Base-by-base conservation (phyloP, 2,329 filamentous ascomycete species). In the Venturia effusa region DNA sequence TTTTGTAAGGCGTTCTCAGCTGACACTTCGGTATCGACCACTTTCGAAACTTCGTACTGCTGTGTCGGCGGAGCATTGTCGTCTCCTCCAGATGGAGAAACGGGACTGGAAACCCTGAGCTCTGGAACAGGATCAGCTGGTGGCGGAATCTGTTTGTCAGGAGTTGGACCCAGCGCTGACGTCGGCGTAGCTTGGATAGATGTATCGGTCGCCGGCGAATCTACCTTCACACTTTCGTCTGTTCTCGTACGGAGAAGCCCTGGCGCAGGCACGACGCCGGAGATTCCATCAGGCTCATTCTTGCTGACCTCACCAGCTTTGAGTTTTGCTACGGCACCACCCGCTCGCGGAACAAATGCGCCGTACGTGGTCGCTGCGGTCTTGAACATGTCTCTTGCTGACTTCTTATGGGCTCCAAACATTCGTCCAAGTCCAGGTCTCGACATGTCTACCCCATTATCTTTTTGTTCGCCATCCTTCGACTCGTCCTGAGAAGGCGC, bases 371-470 rank as follows among this genome's bases (percentile, higher is more conserved):
- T 85, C 0, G 90, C 91, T 30, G 91, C 91, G 74, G 91, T 95
- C 76, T 89, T 89, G 66, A 97, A 84, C 6, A 84, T 82, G 41
- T 84, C 87, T 24, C 89, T 89, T 69, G 94, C 81, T 66, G 83
- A 84, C 71, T 90, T 90, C 67, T 88, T 85, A 75, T 90, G 93
- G 6, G 39, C 63, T 22, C 63, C 63, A 70, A 97, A 88, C 92
- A 96, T 96, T 1, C 92, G 90, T 0, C 91, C 91, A 7, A 96
- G 81, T 0, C 91, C 92, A 22, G 91, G 90, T n/a, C 90, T 80
- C 68, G 81, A 79, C 37, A 75, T 74, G 55, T 82, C 81, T 34
- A 83, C 82, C 15, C 17, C 51, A 74, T 69, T 77, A 74, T 75
- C 80, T 80, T 73, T 64, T 66, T 62, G 79, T 83, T 37, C 73